These are phyloP conservation scores for Alternaria triticina DNA, from an alignment of 2,329 filamentous ascomycete genomes.

Conservation along the genomic window DNA sequence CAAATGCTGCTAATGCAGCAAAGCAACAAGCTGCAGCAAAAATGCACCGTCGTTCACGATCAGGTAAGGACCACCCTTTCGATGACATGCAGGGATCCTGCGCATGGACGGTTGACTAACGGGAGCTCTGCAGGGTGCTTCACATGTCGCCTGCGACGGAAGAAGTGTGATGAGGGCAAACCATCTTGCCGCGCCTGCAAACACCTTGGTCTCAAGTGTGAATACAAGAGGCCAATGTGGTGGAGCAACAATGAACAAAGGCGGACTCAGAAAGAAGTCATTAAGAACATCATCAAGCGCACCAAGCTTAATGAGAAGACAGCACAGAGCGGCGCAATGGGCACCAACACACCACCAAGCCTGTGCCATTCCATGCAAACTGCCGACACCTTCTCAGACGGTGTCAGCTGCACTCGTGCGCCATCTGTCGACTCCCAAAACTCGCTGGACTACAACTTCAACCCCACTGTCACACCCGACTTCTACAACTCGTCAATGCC, in stretches of 20 bases:
- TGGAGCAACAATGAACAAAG: conserved; percentile 93
- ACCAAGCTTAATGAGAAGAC: conserved; percentile 94
- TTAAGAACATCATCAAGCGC: conserved; percentile 97
- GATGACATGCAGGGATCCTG: conserved; percentile 45
- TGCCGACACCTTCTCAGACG: conserved; percentile 79
- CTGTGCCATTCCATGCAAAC: conserved; percentile 83
- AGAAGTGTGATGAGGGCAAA: conserved; percentile 74
- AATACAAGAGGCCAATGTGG: conserved; percentile 97
- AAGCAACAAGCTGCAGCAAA: conserved; percentile 70
- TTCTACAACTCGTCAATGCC: conserved; percentile 68
- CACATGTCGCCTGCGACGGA: conserved; percentile 70
- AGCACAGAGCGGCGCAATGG: conserved; percentile 57
- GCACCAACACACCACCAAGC: conserved; percentile 72
- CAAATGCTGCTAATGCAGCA: conserved; percentile 57
- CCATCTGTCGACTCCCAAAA: conserved; percentile 82
- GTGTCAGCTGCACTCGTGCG: conserved; percentile 71
- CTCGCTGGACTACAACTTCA: conserved; percentile 69
- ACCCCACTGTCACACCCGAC: conserved; percentile 63
- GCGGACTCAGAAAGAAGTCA: conserved; percentile 86
- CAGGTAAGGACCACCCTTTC: conserved; percentile 69
- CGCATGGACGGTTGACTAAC: conserved; percentile 47
- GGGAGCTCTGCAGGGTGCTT: conserved; percentile 63
- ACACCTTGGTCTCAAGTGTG: conserved; percentile 82
- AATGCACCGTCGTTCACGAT: conserved; percentile 92
- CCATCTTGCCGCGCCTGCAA: conserved; percentile 69